Percentiles rank a stretch among this genome's conserved stretches.
These are phyloP conservation scores for Pachyrhizus erosus DNA, from an alignment of 306 rosid species.

Conservation along the genomic window DNA sequence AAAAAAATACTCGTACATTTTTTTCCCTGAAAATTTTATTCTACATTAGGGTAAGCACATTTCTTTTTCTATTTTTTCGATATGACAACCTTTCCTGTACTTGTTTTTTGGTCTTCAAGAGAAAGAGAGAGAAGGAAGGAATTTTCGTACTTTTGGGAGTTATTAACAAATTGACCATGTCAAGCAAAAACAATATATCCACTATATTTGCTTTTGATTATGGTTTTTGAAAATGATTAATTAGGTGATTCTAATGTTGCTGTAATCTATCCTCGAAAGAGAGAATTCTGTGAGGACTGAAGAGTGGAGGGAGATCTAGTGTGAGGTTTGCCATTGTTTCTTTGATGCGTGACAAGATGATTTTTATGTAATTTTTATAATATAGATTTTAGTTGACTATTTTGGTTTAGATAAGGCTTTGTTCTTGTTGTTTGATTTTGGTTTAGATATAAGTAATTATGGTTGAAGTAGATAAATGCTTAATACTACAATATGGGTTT, in stretches of 20 bases:
- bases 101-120: not conserved
- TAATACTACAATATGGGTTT: not conserved
- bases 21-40: not conserved
- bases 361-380: not conserved
- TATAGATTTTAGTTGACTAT: not conserved
- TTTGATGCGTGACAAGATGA: not conserved
- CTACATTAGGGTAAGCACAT: not conserved
- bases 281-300: not conserved
- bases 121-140: not conserved
- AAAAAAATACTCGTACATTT: not conserved
- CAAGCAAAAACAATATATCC: slow-evolving; percentile 15
- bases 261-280: not conserved
- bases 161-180: slow-evolving; percentile 1
- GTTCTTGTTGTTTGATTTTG: not conserved
- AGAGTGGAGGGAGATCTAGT: slow-evolving; percentile 4
- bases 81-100: not conserved
- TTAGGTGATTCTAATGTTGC: slow-evolving; percentile 15
- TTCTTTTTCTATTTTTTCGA: not conserved
- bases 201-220: not conserved
- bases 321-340: not conserved
- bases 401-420: not conserved
- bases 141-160: not conserved
- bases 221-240: not conserved
- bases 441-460: not conserved
- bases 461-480: not conserved